These are phyloP conservation scores for Chalciporus pseudorubinellus DNA, from an alignment of 768 basidiomycete genomes.

Conservation along the genomic window DNA sequence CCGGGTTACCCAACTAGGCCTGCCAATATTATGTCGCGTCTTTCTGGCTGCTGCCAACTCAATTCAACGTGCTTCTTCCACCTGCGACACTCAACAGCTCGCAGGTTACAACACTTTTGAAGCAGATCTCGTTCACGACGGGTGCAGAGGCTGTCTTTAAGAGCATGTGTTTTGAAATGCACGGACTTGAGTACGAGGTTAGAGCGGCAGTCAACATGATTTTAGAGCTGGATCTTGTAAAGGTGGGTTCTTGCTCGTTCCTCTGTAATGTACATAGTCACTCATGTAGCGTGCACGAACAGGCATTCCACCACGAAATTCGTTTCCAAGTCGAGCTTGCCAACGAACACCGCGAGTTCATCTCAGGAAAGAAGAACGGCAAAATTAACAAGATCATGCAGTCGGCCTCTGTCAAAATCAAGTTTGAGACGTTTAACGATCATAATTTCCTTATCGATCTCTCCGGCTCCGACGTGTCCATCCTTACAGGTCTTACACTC, in stretches of 20 bases:
- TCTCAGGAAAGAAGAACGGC: conserved; percentile 98
- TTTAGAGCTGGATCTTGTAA: conserved; percentile 87
- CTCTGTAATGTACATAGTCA: background rate
- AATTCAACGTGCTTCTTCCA: conserved; percentile 89
- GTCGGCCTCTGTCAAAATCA: conserved; percentile 94
- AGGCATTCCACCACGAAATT: conserved; percentile 96
- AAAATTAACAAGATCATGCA: conserved; percentile 99
- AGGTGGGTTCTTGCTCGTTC: conserved; percentile 46
- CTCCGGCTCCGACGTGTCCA: conserved; percentile 78
- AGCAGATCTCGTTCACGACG: conserved; percentile 81
- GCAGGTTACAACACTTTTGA: conserved; percentile 80
- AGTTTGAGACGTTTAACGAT: conserved; percentile 97
- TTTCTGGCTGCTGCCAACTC: conserved; percentile 92
- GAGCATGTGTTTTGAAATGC: conserved; percentile 96
- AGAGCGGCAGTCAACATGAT: conserved; percentile 82
- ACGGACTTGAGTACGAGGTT: conserved; percentile 91
- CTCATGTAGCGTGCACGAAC: background rate
- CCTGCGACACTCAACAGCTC: conserved; percentile 76
- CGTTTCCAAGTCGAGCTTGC: conserved; percentile 97
- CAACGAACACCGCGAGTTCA: conserved; percentile 97
- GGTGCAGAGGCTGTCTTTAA: conserved; percentile 97
- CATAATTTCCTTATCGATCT: conserved; percentile 94
- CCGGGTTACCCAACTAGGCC: conserved; percentile 49
- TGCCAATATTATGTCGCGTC: conserved; percentile 97
- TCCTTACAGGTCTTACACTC: conserved; percentile 83